phyloP scores from a whole-genome alignment of 176 grass and related monocot genomes.

The Pontederia paniculata region DNA sequence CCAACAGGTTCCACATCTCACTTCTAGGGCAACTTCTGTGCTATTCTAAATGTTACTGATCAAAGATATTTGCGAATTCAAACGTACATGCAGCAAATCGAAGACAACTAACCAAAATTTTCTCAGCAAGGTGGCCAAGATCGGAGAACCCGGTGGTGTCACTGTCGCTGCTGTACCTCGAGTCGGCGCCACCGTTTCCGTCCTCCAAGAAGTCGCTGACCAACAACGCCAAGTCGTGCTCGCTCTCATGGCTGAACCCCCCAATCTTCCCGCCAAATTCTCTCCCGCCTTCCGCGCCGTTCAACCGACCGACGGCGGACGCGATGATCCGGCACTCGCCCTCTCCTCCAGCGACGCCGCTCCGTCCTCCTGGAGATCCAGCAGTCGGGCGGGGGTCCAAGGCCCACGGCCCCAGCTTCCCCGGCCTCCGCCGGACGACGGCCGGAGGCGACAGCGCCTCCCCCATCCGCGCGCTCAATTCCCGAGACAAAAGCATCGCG shows the following conservation, averaged over 20 bases:
- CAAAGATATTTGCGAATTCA: neutral
- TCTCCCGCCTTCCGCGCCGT: slow-evolving; percentile 2
- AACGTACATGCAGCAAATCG: neutral
- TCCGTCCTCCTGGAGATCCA: slow-evolving; percentile 3
- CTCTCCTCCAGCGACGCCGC: slow-evolving; percentile 14
- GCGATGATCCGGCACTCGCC: slow-evolving; percentile 30
- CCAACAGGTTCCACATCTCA: neutral
- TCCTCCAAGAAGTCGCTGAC: slow-evolving; percentile 83
- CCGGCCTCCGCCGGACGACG: slow-evolving; percentile 17
- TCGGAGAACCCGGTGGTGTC: slow-evolving; percentile 44
- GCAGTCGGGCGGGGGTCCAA: slow-evolving; percentile 19
- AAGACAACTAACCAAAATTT: slow-evolving; percentile 31
- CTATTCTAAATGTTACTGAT: neutral
- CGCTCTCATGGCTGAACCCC: slow-evolving; percentile 68
- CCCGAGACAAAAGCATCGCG: slow-evolving; percentile 66
- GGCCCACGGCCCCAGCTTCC: slow-evolving; percentile 28
- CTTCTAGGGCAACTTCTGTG: neutral
- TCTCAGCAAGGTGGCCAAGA: slow-evolving; percentile 70
- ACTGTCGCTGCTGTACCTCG: slow-evolving; percentile 62
- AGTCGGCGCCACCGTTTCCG: slow-evolving; percentile 44
- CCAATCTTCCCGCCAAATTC: slow-evolving; percentile 16
- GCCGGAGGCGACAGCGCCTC: slow-evolving; percentile 20
- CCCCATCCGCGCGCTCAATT: slow-evolving; percentile 42
- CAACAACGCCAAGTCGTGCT: slow-evolving; percentile 66
- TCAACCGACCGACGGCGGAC: slow-evolving; percentile 17